Evolutionary conservation across 1,284 basidiomycete genomes (phyloP).

Genomic region (Cryptococcus floricola): DNA sequence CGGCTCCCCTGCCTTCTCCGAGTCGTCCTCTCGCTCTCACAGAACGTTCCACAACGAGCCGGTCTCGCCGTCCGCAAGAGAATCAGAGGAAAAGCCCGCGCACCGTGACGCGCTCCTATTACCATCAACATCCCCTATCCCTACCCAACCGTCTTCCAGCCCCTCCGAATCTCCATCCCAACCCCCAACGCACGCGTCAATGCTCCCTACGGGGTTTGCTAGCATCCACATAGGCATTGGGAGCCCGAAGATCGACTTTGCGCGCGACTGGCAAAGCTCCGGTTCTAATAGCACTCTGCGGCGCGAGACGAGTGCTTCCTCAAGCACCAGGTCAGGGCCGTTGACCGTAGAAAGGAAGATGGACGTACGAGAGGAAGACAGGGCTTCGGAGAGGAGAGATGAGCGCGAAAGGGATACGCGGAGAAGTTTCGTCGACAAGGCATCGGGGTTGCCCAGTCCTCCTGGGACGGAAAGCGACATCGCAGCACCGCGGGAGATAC

Average conservation of each 20-base stretch:
- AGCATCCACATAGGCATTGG: conserved; percentile 18
- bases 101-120: neutral
- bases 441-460: conserved; percentile 30
- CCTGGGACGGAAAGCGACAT: conserved; percentile 33
- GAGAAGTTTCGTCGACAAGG: conserved; percentile 17
- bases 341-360: neutral
- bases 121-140: neutral
- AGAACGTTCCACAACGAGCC: neutral
- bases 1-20: neutral
- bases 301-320: neutral
- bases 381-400: neutral
- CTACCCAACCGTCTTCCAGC: neutral
- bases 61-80: neutral
- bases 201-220: conserved; percentile 14
- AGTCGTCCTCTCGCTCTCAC: neutral
- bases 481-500: neutral
- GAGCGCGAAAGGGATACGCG: neutral
- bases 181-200: conserved; percentile 1
- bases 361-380: neutral
- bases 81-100: neutral
- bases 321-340: neutral
- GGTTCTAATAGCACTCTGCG: neutral
- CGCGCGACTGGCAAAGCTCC: conserved; percentile 9
- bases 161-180: neutral
- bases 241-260: conserved; percentile 15